Percentiles rank a stretch among this genome's conserved stretches.
These are phyloP conservation scores for Clonostachys rosea DNA, from an alignment of 2,329 filamentous ascomycete genomes.

Conservation along the genomic window DNA sequence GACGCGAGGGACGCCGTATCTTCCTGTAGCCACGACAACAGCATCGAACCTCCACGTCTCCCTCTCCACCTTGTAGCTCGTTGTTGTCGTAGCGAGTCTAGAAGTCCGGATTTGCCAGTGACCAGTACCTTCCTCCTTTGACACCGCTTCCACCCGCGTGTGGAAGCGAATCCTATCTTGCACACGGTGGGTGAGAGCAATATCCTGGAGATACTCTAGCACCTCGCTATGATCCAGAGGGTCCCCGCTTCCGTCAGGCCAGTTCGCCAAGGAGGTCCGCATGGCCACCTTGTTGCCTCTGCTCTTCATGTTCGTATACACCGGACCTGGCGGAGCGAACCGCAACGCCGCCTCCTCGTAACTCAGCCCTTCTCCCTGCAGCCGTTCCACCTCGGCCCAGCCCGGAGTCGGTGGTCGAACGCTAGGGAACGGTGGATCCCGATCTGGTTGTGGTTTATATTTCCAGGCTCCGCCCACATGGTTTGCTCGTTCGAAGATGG, in stretches of 20 bases:
- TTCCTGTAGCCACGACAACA: conserved; percentile 61
- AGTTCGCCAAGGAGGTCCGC: conserved; percentile 35
- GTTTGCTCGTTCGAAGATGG: too few species aligned
- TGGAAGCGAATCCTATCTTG: conserved; percentile 45
- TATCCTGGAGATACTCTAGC: conserved; percentile 56
- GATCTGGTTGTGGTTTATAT: too few species aligned
- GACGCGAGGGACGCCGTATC: conserved; percentile 60
- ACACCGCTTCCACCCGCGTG: conserved; percentile 49
- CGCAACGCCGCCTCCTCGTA: conserved; percentile 1
- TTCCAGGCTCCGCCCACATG: too few species aligned
- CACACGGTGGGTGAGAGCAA: conserved; percentile 44
- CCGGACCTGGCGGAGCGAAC: conserved; percentile 32
- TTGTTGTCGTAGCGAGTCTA: conserved; percentile 24
- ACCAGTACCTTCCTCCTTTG: conserved; percentile 32
- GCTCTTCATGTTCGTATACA: conserved; percentile 58
- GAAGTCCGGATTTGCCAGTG: conserved; percentile 47
- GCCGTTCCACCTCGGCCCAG: too few species aligned
- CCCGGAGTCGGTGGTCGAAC: too few species aligned
- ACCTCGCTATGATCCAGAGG: conserved; percentile 53
- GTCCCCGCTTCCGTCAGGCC: conserved; percentile 55
- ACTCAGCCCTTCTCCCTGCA: too few species aligned
- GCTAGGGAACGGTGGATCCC: too few species aligned
- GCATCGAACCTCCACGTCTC: conserved; percentile 47
- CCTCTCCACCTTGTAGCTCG: conserved; percentile 10
- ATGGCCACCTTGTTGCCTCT: conserved; percentile 64